Base-by-base conservation (phyloP, 257 asterid genomes). In the Euphrasia confusa region DNA sequence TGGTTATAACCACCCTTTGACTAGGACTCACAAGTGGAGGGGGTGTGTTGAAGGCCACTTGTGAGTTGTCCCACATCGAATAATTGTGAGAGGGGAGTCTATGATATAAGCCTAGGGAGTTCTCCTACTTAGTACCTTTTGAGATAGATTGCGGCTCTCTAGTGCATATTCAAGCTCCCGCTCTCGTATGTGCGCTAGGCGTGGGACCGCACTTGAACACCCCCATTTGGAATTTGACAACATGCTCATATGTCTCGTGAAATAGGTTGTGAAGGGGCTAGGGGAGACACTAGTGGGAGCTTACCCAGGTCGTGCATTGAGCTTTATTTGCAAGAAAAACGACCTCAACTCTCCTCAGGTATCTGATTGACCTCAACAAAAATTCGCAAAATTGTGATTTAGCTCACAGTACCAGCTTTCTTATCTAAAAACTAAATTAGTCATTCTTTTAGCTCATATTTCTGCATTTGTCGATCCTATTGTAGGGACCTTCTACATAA, bases 281-380 rank as follows among this genome's bases (percentile, higher is more conserved):
- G 99, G 99, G 58, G 99, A 93, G 81, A 89, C 99, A 12, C 85
- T 93, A 63, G 99, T 93, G 59, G 99, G 99, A 76, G 99, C 97
- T 66, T 93, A 93, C 73, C 99, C 99, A 21, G 99, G 99, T 21
- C 99, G 99, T 72, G 96, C 99, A 55, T 80, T 89, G 82, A 93
- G 99, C 83, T 93, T 87, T 73, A 64, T 80, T 76, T 87, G 92
- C 96, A 89, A 87, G 83, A 93, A 89, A 75, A 83, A 64, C 57
- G 79, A 84, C 74, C 95, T 93, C 73, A 67, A 70, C 71, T 84
- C 94, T 67, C 95, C 97, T 40, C 76, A 75, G 85, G 99, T 87
- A 72, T 68, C 68, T 70, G 58, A 39, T 21, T 66, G 44, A 56
- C 40, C 69, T 18, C 14, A 39, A 45, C 40, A 48, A 33, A 18